phyloP scores from a whole-genome alignment of 169 alveolate species.

The Eimeria necatrix region DNA sequence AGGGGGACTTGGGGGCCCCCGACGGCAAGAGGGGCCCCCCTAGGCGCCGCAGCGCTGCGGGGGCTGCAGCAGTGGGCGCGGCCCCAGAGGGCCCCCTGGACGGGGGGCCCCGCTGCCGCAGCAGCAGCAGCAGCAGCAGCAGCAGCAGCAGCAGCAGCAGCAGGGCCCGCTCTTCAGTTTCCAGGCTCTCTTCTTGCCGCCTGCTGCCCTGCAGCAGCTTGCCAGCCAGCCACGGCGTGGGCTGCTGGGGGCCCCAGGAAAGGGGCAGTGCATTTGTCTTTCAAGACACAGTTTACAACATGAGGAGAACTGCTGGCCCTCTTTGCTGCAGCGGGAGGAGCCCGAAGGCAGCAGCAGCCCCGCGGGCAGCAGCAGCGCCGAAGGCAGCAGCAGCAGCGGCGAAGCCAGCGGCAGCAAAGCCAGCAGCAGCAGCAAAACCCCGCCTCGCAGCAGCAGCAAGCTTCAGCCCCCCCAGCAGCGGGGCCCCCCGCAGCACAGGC shows the following conservation, averaged over 20 bases:
- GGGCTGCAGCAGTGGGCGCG: background rate
- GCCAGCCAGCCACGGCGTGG: background rate
- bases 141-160: conserved; percentile 48
- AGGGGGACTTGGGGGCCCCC: background rate
- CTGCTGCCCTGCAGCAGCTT: conserved; percentile 1
- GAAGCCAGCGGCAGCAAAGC: conserved; percentile 10
- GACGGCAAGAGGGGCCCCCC: background rate
- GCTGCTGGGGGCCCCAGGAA: background rate
- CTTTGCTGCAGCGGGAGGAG: too few species aligned
- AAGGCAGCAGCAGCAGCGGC: background rate
- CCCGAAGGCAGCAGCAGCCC: background rate
- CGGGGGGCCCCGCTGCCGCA: background rate
- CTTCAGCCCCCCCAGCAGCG: background rate
- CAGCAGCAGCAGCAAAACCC: background rate
- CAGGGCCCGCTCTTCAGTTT: background rate
- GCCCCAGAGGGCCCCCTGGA: background rate
- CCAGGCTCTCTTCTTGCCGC: conserved; percentile 14
- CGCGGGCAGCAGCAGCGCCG: conserved; percentile 18
- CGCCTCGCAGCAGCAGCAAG: background rate
- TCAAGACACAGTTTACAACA: too few species aligned
- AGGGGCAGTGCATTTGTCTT: too few species aligned
- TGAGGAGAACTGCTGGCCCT: too few species aligned
- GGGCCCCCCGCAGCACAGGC: background rate
- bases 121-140: conserved; percentile 7
- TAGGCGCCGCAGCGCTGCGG: background rate